Evolutionary conservation across 1,284 basidiomycete genomes (phyloP), one percentile per base, ranked within the genome.

Genomic region (Mycena citricolor): DNA sequence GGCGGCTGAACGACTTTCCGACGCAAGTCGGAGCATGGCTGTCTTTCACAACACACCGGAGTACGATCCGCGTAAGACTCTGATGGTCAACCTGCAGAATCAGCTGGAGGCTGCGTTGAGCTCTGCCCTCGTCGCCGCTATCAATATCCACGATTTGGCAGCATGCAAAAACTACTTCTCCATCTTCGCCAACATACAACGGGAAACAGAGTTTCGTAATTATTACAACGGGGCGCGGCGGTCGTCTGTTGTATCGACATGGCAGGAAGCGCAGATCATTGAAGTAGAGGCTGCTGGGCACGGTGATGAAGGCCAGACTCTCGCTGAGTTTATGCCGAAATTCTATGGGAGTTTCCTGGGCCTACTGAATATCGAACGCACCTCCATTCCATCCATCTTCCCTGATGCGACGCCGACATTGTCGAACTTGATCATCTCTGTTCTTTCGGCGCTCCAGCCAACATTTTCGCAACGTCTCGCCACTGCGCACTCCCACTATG

Each of bases 51-150:
- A 93, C 57, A 89, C 89, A 1, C 74, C 83, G 8, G 90, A 94
- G 65, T 94, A 90, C 62, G 93, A 97, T 60, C 81, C 77, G 26
- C 79, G 92, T 20, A 79, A 89, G 30, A 76, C 81, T 3, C 71
- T 97, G 26, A 82, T 97, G 79, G 81, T 92, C 49, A 90, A 83
- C 51, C 73, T 97, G 20, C 92, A 95, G 62, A 97, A 97, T 61
- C 88, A 94, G 62, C 79, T 97, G 29, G 94, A 97, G 68, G 89
- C 90, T 1, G 82, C 86, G 3, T 75, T 95, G 33, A 91, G 88
- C 56, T 84, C 90, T 8, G 89, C 90, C 1, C 73, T 97, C 42
- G 85, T 91, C 22, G 82, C 86, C 26, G 87, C 89, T 2, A 86
- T 94, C 61, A 85, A 81, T 48, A 72, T 76, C 4, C 79, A 82